A percentile compares a stretch with the other conserved stretches of the same genome.
phyloP scores from a whole-genome alignment of 139 green algal species.

The Picochlorum sp. region DNA sequence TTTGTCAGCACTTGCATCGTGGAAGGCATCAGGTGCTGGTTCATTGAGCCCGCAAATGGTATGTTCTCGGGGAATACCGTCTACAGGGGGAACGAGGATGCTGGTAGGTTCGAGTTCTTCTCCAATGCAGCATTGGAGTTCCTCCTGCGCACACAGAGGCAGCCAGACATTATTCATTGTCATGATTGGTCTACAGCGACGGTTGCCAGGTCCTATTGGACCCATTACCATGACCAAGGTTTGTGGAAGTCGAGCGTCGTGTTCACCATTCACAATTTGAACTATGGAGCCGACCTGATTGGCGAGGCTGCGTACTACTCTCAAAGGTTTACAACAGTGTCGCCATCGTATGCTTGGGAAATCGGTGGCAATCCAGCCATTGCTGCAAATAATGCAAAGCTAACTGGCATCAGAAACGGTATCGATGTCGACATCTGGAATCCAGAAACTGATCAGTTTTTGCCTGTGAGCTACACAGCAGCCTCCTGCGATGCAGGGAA shows the following conservation, averaged over 20 bases:
- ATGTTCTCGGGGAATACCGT: constrained; percentile 79
- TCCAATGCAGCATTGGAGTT: constrained; percentile 68
- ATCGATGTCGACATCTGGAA: constrained; percentile 97
- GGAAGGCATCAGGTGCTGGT: constrained; percentile 51
- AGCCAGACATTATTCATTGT: constrained; percentile 87
- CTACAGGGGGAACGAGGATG: constrained; percentile 62
- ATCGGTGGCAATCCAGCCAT: constrained; percentile 57
- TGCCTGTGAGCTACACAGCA: constrained; percentile 56
- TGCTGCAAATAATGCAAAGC: constrained; percentile 51
- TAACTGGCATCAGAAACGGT: constrained; percentile 65
- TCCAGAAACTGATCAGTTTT: constrained; percentile 71
- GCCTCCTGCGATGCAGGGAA: constrained; percentile 48
- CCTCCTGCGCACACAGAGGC: constrained; percentile 38
- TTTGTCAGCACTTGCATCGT: constrained; percentile 42
- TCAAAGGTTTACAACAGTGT: constrained; percentile 88
- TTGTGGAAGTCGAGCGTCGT: constrained; percentile 73
- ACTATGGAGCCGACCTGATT: constrained; percentile 75
- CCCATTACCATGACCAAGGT: constrained; percentile 78
- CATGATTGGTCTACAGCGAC: constrained; percentile 86
- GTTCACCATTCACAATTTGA: constrained; percentile 91
- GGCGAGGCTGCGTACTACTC: constrained; percentile 61
- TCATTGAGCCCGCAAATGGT: constrained; percentile 76
- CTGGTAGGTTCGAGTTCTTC: constrained; percentile 82
- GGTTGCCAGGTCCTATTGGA: constrained; percentile 54
- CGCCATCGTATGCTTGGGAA: constrained; percentile 83